Base-by-base conservation (phyloP, 768 basidiomycete genomes). In the Fomitopsis serialis region DNA sequence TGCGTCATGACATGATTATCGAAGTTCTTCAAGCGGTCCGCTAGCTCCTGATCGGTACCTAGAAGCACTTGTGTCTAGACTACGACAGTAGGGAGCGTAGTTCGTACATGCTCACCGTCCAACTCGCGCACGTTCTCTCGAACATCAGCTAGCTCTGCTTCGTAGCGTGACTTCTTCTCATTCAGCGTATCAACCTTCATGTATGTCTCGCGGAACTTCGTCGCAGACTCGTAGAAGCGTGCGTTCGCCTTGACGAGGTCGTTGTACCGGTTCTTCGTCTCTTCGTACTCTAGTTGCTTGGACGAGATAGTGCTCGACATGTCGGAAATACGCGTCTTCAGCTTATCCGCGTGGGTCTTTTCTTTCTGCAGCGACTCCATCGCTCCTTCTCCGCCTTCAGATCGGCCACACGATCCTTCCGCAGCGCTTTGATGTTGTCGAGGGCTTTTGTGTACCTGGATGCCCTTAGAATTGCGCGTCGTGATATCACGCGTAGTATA, bases 401-500 rank as follows among this genome's bases (percentile, higher is more conserved):
- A 52, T 98, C 96, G 1, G 87, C 81, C 2, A 85, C 77, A 11
- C 92, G 85, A 36, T 98, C 97, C 66, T 98, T 98, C 48, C 95
- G 83, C 19, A 98, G 75, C 35, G 70, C 63, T 66, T 95, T 97
- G 72, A 98, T 98, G 24, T 87, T 84, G 54, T 97, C 92, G 1
- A 99, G 77, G 0, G 96, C 97, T 64, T 98, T 98, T 0, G 96
- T 98, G 69, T 98, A 99, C 63, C 95, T 97, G 53, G 11, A 23
- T 37, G 27, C 52, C 46, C 10, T 25, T 35, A 29, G 54, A 46
- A 8, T 4, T 45, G 21, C 3, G 12, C 9, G 15, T n/a, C n/a
- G 6, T 8, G 21, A 43, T 11, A 34, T 23, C 5, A 15, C 24
- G 15, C 8, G 37, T 17, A 6, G 23, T 4, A 1, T 40, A 64